phyloP scores from a whole-genome alignment of 805 yeast genomes.

The Metschnikowia chrysomelidarum region DNA sequence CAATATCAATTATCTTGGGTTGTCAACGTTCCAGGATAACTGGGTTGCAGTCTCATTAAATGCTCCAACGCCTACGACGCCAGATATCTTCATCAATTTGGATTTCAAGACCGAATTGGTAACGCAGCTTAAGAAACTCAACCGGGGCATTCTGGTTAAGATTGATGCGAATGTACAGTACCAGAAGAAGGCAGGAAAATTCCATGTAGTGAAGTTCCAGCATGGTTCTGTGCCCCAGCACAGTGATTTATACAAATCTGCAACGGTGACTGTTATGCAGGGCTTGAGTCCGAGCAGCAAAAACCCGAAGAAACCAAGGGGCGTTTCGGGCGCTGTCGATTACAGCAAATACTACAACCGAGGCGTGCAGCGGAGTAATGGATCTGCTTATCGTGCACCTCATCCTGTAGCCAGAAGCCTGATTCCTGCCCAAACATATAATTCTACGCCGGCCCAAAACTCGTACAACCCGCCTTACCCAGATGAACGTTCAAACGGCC shows the following conservation, averaged over 20 bases:
- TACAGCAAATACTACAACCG: constrained; percentile 43
- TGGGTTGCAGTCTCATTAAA: constrained; percentile 76
- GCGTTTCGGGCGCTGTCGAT: constrained; percentile 38
- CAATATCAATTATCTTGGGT: constrained; percentile 57
- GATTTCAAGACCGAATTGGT: constrained; percentile 87
- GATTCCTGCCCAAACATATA: constrained; percentile 17
- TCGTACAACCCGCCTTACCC: background rate
- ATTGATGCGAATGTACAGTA: constrained; percentile 75
- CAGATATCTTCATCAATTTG: constrained; percentile 80
- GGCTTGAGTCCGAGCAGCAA: constrained; percentile 74
- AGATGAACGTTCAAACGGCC: constrained; percentile 1
- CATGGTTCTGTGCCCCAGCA: constrained; percentile 55
- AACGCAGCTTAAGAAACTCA: constrained; percentile 65
- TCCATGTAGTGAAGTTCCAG: constrained; percentile 71
- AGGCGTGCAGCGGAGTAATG: constrained; percentile 19
- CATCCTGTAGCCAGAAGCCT: constrained; percentile 18
- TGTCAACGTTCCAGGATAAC: constrained; percentile 83
- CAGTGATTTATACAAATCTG: constrained; percentile 82
- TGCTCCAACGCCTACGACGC: constrained; percentile 48
- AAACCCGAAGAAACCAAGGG: constrained; percentile 76
- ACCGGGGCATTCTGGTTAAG: constrained; percentile 55
- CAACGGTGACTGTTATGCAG: constrained; percentile 73
- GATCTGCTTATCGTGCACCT: constrained; percentile 16
- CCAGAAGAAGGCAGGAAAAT: constrained; percentile 87
- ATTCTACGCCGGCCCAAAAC: constrained; percentile 16